Evolutionary conservation across 1,139 yeast genomes (phyloP).

Genomic region (Yarrowia galli): DNA sequence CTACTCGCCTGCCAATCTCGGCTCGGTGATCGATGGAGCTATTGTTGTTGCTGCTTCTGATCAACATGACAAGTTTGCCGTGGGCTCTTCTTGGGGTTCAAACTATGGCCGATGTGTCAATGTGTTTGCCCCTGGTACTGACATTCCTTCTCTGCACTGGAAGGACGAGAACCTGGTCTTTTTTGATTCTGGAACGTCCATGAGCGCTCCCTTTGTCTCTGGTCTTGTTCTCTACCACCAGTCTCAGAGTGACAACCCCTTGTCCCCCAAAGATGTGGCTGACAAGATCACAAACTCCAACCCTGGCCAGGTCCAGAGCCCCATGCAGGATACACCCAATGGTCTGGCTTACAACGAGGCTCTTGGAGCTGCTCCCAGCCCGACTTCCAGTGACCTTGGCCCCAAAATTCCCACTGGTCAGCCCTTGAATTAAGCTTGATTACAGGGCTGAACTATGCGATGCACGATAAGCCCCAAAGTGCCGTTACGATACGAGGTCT

Average conservation of each 20-base stretch:
- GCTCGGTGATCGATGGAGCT: slow-evolving; percentile 43
- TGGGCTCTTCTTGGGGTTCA: slow-evolving; percentile 10
- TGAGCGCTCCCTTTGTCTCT: slow-evolving; percentile 34
- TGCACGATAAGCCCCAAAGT: too few relatives aligned
- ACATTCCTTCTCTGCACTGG: slow-evolving; percentile 50
- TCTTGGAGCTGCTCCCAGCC: neutral
- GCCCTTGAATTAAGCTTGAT: slow-evolving; percentile 13
- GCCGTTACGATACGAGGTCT: too few relatives aligned
- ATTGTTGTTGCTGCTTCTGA: slow-evolving; percentile 29
- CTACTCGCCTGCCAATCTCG: slow-evolving; percentile 31
- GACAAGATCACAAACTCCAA: slow-evolving; percentile 21
- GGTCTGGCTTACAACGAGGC: slow-evolving; percentile 24
- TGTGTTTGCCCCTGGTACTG: slow-evolving; percentile 25
- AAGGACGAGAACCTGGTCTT: slow-evolving; percentile 22
- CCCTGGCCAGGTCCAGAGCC: slow-evolving; percentile 9
- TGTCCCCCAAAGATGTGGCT: slow-evolving; percentile 20
- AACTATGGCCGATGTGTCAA: slow-evolving; percentile 33
- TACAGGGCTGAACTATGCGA: neutral
- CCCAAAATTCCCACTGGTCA: slow-evolving; percentile 7
- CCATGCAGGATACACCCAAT: slow-evolving; percentile 12
- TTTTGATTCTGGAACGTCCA: slow-evolving; percentile 27
- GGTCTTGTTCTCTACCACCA: slow-evolving; percentile 28
- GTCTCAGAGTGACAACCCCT: slow-evolving; percentile 11
- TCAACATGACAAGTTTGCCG: slow-evolving; percentile 55
- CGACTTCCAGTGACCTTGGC: neutral